Base-by-base conservation (phyloP, 176 grass and related monocot species). In the Paspalum vaginatum region DNA sequence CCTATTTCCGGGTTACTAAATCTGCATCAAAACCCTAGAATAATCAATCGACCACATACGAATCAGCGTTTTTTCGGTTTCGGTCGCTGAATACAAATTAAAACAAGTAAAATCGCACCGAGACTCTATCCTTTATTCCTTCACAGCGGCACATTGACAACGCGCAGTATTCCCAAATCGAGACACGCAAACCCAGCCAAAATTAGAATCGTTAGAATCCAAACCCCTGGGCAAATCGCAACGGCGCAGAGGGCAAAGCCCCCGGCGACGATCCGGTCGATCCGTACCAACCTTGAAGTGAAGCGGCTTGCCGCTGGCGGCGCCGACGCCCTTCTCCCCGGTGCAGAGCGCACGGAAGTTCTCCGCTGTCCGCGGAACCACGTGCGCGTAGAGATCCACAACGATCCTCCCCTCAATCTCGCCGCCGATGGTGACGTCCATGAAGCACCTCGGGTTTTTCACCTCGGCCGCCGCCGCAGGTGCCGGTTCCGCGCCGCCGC, bases 341-440 rank as follows among this genome's bases (percentile, higher is more conserved):
- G 93, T 95, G 84, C 96, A 99, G 70, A 95, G 96, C 48, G 88
- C 90, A 79, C 96, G 94, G 79, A 99, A 99, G 85, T 99, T 95
- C 84, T 99, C 96, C n/a, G 90, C 93, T 25, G 93, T 95, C 71
- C 77, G 81, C 17, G 96, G 93, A 11, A 83, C 90, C 68, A 95
- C 81, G 12, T 77, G 85, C 5, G 86, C 90, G 76, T 84, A 95
- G 38, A 95, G 90, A 79, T 99, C 90, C 47, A 91, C 72, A 54
- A 99, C 88, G 90, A 99, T 85, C 85, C 96, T 83, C 65, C 96
- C 96, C 86, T 99, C 96, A 79, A 99, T 84, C 85, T 93, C 96
- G 49, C 84, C 90, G 49, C 90, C 96, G 72, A 99, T 99, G 84
- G 82, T 91, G 70, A 99, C 68, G 78, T 95, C 93, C 86, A 95